Percentiles rank a stretch among this genome's conserved stretches.
Conservation (phyloP, 1,284 basidiomycete genomes). For the Caloboletus inedulis region DNA sequence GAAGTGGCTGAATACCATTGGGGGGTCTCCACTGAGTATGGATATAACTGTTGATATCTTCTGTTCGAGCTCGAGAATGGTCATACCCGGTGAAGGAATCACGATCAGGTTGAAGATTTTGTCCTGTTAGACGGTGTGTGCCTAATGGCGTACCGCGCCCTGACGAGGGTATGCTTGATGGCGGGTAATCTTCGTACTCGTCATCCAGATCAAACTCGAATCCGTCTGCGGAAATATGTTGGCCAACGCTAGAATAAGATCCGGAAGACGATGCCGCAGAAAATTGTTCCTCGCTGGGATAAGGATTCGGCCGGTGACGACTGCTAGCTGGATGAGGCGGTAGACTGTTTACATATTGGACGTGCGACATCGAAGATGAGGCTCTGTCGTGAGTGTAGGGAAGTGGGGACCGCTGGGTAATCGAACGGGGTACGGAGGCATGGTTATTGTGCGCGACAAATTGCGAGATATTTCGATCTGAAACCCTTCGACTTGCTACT, state of each 20-base stretch:
- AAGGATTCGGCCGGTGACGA: constrained; percentile 38
- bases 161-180: constrained; percentile 49
- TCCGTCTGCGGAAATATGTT: constrained; percentile 61
- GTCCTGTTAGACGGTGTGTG: constrained; percentile 51
- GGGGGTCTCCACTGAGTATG: constrained; percentile 62
- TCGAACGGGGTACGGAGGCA: constrained; percentile 24
- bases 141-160: constrained; percentile 70
- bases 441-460: constrained; percentile 36
- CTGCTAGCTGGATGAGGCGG: constrained; percentile 39
- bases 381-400: constrained; percentile 44
- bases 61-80: constrained; percentile 66
- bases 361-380: constrained; percentile 36
- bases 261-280: constrained; percentile 32
- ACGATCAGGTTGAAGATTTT: constrained; percentile 58
- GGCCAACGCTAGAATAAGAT: constrained; percentile 42
- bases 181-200: constrained; percentile 70
- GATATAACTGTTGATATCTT: constrained; percentile 63
- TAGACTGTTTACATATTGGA: constrained; percentile 29
- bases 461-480: constrained; percentile 51
- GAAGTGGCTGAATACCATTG: constrained; percentile 35
- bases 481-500: constrained; percentile 58
- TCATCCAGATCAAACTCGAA: constrained; percentile 68
- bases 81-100: constrained; percentile 46
- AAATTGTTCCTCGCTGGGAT: constrained; percentile 41
- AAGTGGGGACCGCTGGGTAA: constrained; percentile 31